Conservation (phyloP, 129 eudicot species). For the Tagetes patula region DNA sequence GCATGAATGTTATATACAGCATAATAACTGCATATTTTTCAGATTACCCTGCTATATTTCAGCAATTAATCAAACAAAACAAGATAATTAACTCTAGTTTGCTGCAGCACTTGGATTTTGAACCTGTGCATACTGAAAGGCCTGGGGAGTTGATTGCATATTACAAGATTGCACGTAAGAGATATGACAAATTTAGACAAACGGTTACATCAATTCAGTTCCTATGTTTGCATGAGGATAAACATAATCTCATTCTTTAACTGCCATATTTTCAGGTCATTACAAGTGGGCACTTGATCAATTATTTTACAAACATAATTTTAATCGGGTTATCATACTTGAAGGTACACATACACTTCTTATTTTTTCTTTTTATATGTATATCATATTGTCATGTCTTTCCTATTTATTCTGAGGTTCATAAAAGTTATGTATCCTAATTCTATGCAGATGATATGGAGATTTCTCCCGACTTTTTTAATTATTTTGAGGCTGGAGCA, state of each 20-base stretch:
- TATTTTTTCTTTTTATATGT: background rate
- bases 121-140: conserved; percentile 75
- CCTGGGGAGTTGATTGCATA: conserved; percentile 97
- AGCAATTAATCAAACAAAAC: background rate
- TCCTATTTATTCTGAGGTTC: conserved; percentile 15
- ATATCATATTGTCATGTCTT: too few relatives aligned
- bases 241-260: conserved; percentile 11
- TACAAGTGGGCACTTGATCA: conserved; percentile 97
- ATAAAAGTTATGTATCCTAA: conserved; percentile 16
- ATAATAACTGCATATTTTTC: background rate
- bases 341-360: conserved; percentile 55
- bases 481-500: conserved; percentile 97
- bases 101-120: conserved; percentile 79
- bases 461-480: conserved; percentile 87
- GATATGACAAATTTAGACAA: background rate
- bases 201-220: background rate
- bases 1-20: conserved; percentile 1
- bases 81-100: background rate
- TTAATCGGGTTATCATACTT: conserved; percentile 78
- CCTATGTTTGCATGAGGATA: background rate
- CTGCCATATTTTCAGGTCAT: conserved; percentile 61
- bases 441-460: conserved; percentile 92
- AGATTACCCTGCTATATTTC: background rate
- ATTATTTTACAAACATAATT: conserved; percentile 72
- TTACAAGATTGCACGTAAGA: conserved; percentile 94